Conservation (phyloP, 2,329 filamentous ascomycete genomes). For the Talaromyces sp. region DNA sequence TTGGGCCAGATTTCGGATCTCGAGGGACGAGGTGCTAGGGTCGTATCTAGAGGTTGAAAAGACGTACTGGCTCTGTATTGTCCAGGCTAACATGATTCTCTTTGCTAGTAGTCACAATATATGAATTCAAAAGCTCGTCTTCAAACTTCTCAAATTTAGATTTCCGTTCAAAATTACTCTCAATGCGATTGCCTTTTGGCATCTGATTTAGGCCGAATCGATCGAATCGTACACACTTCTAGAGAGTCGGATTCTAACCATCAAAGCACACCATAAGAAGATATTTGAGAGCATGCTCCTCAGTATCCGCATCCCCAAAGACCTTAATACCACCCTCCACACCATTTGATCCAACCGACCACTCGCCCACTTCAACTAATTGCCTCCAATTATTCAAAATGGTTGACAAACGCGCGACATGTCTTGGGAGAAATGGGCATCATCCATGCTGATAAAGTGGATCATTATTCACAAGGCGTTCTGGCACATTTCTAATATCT, state of each 20-base stretch:
- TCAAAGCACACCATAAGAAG: background rate
- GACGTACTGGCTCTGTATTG: background rate
- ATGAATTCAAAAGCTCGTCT: background rate
- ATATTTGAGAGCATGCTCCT: slow-evolving; percentile 27
- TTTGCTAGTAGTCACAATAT: background rate
- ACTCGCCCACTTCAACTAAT: slow-evolving; percentile 28
- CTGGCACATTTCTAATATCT: background rate
- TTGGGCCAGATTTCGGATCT: background rate
- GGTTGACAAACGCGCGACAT: slow-evolving; percentile 23
- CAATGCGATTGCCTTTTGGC: no score
- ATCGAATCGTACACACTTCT: no score
- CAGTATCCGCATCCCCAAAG: slow-evolving; percentile 32
- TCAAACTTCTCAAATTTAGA: background rate
- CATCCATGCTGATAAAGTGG: background rate
- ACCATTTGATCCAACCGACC: slow-evolving; percentile 28
- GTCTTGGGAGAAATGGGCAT: background rate
- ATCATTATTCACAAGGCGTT: background rate
- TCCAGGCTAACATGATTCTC: background rate
- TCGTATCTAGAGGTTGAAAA: background rate
- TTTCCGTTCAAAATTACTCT: no score
- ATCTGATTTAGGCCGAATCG: no score
- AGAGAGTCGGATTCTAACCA: background rate
- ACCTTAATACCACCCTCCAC: slow-evolving; percentile 33
- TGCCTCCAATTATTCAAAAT: slow-evolving; percentile 31
- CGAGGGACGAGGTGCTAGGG: background rate